Conservation (phyloP, 2,329 filamentous ascomycete species). For the Amauroascus niger region DNA sequence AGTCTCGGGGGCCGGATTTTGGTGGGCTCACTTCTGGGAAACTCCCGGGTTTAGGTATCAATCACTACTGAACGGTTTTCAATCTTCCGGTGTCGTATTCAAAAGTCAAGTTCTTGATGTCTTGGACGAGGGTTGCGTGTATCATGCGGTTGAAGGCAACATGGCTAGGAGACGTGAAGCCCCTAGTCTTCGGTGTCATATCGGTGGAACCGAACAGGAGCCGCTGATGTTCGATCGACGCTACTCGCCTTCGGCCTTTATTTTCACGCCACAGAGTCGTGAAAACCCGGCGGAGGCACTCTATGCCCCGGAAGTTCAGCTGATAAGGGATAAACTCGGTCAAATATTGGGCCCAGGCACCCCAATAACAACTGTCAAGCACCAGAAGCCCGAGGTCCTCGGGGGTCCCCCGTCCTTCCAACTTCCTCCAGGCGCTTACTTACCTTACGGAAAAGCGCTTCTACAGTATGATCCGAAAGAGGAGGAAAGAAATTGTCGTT, state of each 20-base stretch:
- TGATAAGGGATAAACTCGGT: neutral
- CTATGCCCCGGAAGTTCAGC: neutral
- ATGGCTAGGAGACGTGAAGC: neutral
- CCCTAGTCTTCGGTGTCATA: neutral
- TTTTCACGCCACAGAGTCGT: neutral
- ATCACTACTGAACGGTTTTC: neutral
- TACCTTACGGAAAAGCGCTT: constrained; percentile 1
- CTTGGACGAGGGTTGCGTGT: neutral
- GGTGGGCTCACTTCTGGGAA: constrained; percentile 10
- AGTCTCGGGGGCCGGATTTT: neutral
- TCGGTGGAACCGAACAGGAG: neutral
- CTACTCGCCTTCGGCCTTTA: neutral
- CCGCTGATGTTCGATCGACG: neutral
- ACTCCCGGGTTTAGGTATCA: neutral
- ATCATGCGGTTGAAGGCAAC: neutral
- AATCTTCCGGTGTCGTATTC: neutral
- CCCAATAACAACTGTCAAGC: neutral
- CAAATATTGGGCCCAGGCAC: neutral
- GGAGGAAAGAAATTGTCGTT: neutral
- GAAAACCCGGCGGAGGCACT: neutral
- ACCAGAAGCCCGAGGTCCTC: neutral
- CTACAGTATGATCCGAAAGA: constrained; percentile 4
- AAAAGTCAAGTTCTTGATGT: neutral
- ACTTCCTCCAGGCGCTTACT: neutral
- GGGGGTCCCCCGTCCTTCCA: neutral